Conservation (phyloP, 805 yeast species). For the Saccharomycopsis fermentans region DNA sequence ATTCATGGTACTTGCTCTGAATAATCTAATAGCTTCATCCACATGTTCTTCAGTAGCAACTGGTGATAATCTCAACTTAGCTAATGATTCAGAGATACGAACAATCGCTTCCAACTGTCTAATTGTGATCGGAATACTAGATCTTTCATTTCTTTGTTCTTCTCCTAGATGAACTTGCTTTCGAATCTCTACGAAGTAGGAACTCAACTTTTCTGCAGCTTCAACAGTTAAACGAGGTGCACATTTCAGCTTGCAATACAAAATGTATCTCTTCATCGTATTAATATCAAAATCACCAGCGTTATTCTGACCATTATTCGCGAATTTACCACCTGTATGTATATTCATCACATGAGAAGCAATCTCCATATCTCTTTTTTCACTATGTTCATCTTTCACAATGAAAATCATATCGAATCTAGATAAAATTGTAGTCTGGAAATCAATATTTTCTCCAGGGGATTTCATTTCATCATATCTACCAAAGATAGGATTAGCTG, state of each 20-base stretch:
- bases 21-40: conserved; percentile 87
- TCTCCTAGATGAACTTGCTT: conserved; percentile 75
- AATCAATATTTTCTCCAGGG: conserved; percentile 97
- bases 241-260: conserved; percentile 80
- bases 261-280: conserved; percentile 84
- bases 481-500: conserved; percentile 96
- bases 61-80: conserved; percentile 74
- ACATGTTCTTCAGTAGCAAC: conserved; percentile 84
- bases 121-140: conserved; percentile 93
- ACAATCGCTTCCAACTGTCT: conserved; percentile 97
- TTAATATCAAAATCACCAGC: conserved; percentile 74
- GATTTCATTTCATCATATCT: conserved; percentile 92
- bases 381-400: conserved; percentile 91
- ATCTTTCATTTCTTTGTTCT: conserved; percentile 71
- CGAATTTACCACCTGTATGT: conserved; percentile 61
- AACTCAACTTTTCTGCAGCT: conserved; percentile 81
- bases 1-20: conserved; percentile 95
- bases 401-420: conserved; percentile 98
- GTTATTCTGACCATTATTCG: conserved; percentile 31
- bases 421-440: conserved; percentile 92
- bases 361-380: conserved; percentile 71
- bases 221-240: conserved; percentile 87
- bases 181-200: conserved; percentile 88
- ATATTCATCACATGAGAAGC: conserved; percentile 94
- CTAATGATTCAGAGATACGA: conserved; percentile 89